These are phyloP conservation scores for Aspergillus japonicus DNA, from an alignment of 2,329 filamentous ascomycete genomes.

Conservation along the genomic window DNA sequence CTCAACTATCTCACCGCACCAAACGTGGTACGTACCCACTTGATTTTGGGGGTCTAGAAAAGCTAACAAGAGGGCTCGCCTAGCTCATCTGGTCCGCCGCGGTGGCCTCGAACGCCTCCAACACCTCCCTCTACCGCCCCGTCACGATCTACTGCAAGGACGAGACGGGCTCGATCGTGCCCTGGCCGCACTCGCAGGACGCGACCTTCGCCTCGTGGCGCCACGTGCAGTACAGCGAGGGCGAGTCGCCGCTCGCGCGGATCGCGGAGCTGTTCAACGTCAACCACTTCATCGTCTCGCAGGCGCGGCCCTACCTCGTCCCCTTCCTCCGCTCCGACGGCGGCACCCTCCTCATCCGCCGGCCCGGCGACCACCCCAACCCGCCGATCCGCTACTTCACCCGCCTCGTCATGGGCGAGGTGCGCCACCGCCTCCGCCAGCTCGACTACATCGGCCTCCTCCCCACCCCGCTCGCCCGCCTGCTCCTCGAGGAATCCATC, in stretches of 20 bases:
- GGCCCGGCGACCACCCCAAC: conserved; percentile 59
- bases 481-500: conserved; percentile 79
- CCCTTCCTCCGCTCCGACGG: conserved; percentile 77
- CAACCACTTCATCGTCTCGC: conserved; percentile 92
- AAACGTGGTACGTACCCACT: conserved; percentile 68
- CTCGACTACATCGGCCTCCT: conserved; percentile 74
- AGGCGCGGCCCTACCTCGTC: conserved; percentile 84
- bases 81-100: conserved; percentile 60
- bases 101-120: conserved; percentile 45
- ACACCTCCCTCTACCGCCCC: conserved; percentile 63
- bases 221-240: conserved; percentile 63
- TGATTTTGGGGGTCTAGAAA: neutral
- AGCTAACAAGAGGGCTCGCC: conserved; percentile 3
- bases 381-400: conserved; percentile 57
- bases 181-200: conserved; percentile 64
- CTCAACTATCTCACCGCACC: conserved; percentile 92
- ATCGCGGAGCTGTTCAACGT: conserved; percentile 86
- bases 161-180: conserved; percentile 67
- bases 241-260: conserved; percentile 66
- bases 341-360: conserved; percentile 66
- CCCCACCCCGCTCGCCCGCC: conserved; percentile 66
- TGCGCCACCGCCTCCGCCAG: conserved; percentile 77
- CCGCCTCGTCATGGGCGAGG: conserved; percentile 70
- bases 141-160: conserved; percentile 76
- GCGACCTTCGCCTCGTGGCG: conserved; percentile 69